Evolutionary conservation across 2,329 filamentous ascomycete species (phyloP).

Genomic region (Drechslera avenae): DNA sequence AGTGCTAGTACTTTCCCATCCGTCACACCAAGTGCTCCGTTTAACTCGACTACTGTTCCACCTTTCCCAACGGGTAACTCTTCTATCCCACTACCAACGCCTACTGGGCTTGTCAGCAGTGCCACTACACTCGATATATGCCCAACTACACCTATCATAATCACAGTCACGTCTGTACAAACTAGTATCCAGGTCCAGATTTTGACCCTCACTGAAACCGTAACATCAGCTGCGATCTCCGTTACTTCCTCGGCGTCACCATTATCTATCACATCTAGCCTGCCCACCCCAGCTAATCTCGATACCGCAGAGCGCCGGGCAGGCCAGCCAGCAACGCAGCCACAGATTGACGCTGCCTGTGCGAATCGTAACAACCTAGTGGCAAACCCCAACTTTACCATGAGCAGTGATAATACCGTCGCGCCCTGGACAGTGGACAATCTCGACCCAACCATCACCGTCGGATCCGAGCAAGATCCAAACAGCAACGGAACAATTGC

Average conservation of each 20-base stretch:
- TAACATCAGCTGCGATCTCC: slow-evolving; percentile 1
- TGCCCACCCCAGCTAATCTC: background rate
- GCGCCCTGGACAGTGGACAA: slow-evolving; percentile 29
- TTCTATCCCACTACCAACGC: slow-evolving; percentile 14
- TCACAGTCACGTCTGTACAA: slow-evolving; percentile 16
- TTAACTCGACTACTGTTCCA: slow-evolving; percentile 14
- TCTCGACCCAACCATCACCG: slow-evolving; percentile 24
- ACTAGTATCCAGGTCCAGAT: slow-evolving; percentile 20
- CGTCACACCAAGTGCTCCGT: slow-evolving; percentile 16
- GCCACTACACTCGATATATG: slow-evolving; percentile 14
- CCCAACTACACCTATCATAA: slow-evolving; percentile 8
- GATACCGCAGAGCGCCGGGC: slow-evolving; percentile 3
- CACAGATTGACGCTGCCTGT: slow-evolving; percentile 37
- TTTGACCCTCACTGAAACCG: slow-evolving; percentile 14
- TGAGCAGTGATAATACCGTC: slow-evolving; percentile 17
- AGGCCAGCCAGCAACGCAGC: slow-evolving; percentile 27
- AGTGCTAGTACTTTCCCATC: slow-evolving; percentile 12
- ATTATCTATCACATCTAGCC: too few species aligned
- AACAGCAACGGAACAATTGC: slow-evolving; percentile 20
- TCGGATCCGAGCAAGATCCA: slow-evolving; percentile 13
- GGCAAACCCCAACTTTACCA: slow-evolving; percentile 34
- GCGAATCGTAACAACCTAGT: slow-evolving; percentile 29
- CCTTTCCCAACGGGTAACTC: slow-evolving; percentile 19
- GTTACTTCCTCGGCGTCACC: background rate
- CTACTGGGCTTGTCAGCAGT: slow-evolving; percentile 23